Conservation (phyloP, 495 filamentous ascomycete genomes). For the Entonaema liquescens region DNA sequence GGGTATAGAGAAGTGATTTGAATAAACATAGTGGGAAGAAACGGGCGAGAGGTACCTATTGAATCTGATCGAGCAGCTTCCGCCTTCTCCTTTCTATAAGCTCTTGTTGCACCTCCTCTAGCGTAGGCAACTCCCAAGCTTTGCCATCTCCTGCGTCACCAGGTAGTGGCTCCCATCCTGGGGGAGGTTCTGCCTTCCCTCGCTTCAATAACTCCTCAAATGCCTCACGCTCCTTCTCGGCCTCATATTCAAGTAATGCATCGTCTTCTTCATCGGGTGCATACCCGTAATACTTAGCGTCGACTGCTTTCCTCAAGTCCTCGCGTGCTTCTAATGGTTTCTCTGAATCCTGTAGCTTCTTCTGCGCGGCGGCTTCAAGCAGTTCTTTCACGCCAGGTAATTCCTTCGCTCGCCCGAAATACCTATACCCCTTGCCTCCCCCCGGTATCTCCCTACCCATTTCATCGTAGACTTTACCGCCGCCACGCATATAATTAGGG, state of each 20-base stretch:
- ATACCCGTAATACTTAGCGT: conserved; percentile 97
- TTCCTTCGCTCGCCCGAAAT: conserved; percentile 91
- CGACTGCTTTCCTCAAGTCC: conserved; percentile 83
- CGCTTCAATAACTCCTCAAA: conserved; percentile 66
- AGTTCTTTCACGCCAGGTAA: conserved; percentile 96
- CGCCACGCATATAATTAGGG: conserved; percentile 97
- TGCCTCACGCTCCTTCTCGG: conserved; percentile 82
- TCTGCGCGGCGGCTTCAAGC: conserved; percentile 79
- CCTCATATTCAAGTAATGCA: conserved; percentile 81
- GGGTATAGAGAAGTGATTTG: not conserved
- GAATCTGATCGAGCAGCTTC: conserved; percentile 73
- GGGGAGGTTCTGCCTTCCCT: conserved; percentile 55
- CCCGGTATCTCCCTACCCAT: conserved; percentile 91
- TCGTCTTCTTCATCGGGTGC: conserved; percentile 94
- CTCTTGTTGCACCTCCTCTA: conserved; percentile 93
- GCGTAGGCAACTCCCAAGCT: conserved; percentile 82
- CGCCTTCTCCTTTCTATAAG: conserved; percentile 85
- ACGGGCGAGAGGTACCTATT: conserved; percentile 17
- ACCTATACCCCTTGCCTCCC: conserved; percentile 87
- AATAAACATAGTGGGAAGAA: conserved; percentile 4
- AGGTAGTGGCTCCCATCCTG: conserved; percentile 83
- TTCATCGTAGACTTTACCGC: conserved; percentile 87
- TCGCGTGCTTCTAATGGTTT: conserved; percentile 66
- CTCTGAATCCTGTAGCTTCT: conserved; percentile 64
- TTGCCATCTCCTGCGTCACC: conserved; percentile 85